phyloP scores from a whole-genome alignment of 2,329 filamentous ascomycete species.

The Magnaporthiopsis incrustans region DNA sequence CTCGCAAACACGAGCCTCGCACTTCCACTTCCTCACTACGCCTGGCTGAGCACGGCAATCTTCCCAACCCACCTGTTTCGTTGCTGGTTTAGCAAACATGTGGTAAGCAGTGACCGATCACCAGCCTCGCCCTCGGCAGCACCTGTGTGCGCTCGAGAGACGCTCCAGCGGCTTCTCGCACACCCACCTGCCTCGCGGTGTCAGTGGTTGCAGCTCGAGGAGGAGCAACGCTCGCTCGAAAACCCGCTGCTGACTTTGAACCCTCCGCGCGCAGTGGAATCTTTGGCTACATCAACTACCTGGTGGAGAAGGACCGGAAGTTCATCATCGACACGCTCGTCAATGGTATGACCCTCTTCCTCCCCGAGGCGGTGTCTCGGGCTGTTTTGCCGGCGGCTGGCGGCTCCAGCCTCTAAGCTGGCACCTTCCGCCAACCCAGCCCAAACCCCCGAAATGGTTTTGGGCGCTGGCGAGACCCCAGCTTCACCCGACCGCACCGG shows the following conservation, averaged over 20 bases:
- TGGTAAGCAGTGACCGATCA: slow-evolving; percentile 20
- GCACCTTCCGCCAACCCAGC: background rate
- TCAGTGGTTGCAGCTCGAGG: background rate
- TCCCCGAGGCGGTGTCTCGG: background rate
- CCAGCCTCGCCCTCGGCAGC: background rate
- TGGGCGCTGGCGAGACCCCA: background rate
- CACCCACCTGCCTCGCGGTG: background rate
- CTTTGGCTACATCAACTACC: slow-evolving; percentile 98
- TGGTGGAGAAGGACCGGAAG: slow-evolving; percentile 97
- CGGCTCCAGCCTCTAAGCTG: background rate
- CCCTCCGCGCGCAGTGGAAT: slow-evolving; percentile 60
- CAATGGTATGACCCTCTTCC: slow-evolving; percentile 60
- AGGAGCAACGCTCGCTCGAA: background rate
- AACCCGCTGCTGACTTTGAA: background rate
- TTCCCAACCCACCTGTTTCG: background rate
- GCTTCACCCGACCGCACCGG: background rate
- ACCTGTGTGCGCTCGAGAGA: background rate
- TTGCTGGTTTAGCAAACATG: slow-evolving; percentile 19
- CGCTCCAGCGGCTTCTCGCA: no score
- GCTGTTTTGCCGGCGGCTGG: background rate
- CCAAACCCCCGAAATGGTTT: background rate
- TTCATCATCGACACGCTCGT: slow-evolving; percentile 93
- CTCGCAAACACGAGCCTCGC: background rate
- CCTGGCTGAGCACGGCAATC: background rate
- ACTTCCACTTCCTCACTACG: background rate